phyloP scores from a whole-genome alignment of 768 basidiomycete genomes.

The Hemileccinum impolitum region DNA sequence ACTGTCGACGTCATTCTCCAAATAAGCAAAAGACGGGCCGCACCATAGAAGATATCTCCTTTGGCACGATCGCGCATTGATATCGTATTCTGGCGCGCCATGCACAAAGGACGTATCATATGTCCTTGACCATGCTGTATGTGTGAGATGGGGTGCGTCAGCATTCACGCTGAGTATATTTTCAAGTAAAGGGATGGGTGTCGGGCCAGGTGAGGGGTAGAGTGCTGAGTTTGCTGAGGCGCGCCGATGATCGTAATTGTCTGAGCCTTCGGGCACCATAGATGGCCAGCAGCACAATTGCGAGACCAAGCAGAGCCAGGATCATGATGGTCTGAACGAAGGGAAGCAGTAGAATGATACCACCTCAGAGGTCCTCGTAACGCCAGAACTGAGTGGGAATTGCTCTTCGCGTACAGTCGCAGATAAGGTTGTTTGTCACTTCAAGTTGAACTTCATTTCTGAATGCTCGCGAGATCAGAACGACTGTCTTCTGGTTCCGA shows the following conservation, averaged over 20 bases:
- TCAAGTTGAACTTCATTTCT: too few relatives aligned
- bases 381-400: too few relatives aligned
- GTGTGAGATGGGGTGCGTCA: constrained; percentile 9
- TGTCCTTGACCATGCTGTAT: constrained; percentile 16
- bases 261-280: not conserved
- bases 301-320: not conserved
- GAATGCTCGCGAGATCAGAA: not conserved
- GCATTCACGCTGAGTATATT: constrained; percentile 9
- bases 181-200: constrained; percentile 10
- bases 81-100: not conserved
- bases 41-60: too few relatives aligned
- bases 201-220: constrained; percentile 18
- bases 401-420: too few relatives aligned
- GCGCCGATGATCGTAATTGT: not conserved
- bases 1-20: too few relatives aligned
- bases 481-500: too few relatives aligned
- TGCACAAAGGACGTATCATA: constrained; percentile 11
- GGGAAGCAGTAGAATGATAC: too few relatives aligned
- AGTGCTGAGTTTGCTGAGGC: not conserved
- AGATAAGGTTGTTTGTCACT: too few relatives aligned
- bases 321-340: not conserved
- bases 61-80: not conserved
- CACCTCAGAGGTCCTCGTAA: too few relatives aligned
- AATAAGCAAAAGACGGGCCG: too few relatives aligned
- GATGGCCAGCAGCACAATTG: constrained; percentile 2